These are phyloP conservation scores for Fraxinus velutina DNA, from an alignment of 305 asterid genomes.

Conservation along the genomic window DNA sequence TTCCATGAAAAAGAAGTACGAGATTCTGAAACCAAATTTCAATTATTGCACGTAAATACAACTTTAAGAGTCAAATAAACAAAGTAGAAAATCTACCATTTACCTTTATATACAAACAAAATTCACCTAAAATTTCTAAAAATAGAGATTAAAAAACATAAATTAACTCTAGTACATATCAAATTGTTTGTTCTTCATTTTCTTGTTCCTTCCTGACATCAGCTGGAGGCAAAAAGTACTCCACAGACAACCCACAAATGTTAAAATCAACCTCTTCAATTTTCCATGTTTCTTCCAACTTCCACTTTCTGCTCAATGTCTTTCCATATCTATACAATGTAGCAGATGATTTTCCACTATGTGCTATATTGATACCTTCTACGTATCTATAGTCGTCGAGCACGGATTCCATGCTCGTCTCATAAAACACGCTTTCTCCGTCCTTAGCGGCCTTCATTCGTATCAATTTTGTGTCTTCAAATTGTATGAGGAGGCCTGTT, in stretches of 20 bases:
- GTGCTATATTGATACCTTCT: conserved; percentile 81
- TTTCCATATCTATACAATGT: conserved; percentile 76
- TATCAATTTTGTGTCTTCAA: conserved; percentile 73
- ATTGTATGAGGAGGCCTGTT: conserved; percentile 73
- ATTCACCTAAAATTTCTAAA: not conserved
- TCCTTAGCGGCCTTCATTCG: conserved; percentile 52
- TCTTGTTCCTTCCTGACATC: conserved; percentile 32
- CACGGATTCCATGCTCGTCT: conserved; percentile 71
- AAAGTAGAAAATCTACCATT: not conserved
- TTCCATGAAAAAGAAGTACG: not conserved
- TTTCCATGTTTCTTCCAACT: conserved; percentile 75
- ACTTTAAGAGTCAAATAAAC: not conserved
- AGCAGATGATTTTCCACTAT: conserved; percentile 61
- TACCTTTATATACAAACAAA: not conserved
- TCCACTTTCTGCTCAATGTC: conserved; percentile 67
- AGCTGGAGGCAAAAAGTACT: conserved; percentile 76
- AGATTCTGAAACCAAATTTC: not conserved
- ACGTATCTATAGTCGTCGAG: conserved; percentile 64
- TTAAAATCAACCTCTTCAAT: conserved; percentile 86
- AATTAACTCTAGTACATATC: conserved; percentile 15
- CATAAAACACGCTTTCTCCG: conserved; percentile 72
- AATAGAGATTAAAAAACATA: not conserved
- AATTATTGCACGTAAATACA: not conserved
- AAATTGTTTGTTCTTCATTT: conserved; percentile 24
- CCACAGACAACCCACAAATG: conserved; percentile 55